These are phyloP conservation scores for Claviceps paspali DNA, from an alignment of 2,329 filamentous ascomycete species.

Conservation along the genomic window DNA sequence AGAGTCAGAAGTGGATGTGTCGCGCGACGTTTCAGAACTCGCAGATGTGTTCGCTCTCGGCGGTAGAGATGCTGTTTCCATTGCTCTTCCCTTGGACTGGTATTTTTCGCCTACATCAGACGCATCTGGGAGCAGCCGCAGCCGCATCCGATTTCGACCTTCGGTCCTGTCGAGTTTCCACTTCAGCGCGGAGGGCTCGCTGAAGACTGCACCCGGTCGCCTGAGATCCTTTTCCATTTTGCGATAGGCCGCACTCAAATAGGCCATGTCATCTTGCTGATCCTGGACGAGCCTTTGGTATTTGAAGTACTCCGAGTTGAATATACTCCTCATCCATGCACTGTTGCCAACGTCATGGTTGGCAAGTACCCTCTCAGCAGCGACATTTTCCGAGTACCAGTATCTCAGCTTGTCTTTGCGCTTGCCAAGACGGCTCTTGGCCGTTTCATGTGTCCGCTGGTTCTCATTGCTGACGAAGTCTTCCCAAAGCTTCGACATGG, in stretches of 20 bases:
- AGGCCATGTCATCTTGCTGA: conserved; percentile 76
- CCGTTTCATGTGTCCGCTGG: conserved; percentile 59
- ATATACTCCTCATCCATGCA: conserved; percentile 93
- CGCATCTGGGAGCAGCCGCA: conserved; percentile 70
- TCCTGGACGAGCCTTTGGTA: conserved; percentile 82
- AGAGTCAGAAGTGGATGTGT: conserved; percentile 5
- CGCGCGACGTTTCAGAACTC: conserved; percentile 9
- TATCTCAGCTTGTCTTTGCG: conserved; percentile 68
- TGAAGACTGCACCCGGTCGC: conserved; percentile 69
- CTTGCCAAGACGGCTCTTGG: conserved; percentile 52
- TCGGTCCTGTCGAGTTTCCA: conserved; percentile 96
- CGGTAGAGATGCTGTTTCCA: conserved; percentile 23
- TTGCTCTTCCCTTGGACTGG: conserved; percentile 64
- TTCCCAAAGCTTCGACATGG: conserved; percentile 73
- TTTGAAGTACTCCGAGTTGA: conserved; percentile 80
- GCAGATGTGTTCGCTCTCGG: conserved; percentile 19
- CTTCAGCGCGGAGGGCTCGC: conserved; percentile 46
- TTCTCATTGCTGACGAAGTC: conserved; percentile 77
- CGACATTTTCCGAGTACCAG: conserved; percentile 58
- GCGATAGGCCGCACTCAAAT: conserved; percentile 58
- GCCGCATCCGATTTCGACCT: conserved; percentile 85
- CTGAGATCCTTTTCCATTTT: conserved; percentile 67
- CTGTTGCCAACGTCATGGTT: conserved; percentile 78
- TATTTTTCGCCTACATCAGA: conserved; percentile 55
- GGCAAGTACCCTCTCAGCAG: conserved; percentile 55